Conservation (phyloP, 1,284 basidiomycete genomes). For the Erythrobasidium hasegawianum region DNA sequence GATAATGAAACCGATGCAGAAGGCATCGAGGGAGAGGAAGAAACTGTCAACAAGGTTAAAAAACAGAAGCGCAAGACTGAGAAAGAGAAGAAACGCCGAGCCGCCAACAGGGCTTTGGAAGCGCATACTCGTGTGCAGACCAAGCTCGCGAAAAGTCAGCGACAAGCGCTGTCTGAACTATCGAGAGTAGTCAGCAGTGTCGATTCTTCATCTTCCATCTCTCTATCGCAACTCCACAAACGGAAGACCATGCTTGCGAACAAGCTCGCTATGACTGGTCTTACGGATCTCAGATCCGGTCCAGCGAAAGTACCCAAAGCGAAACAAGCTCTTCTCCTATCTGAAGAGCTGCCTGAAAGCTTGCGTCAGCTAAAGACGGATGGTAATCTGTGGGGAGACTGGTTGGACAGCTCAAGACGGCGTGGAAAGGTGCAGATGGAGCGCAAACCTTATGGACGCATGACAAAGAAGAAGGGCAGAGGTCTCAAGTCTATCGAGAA, state of each 20-base stretch:
- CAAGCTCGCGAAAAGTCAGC: conserved; percentile 35
- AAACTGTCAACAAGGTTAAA: conserved; percentile 52
- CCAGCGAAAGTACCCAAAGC: conserved; percentile 66
- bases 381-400: conserved; percentile 45
- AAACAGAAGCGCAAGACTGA: conserved; percentile 62
- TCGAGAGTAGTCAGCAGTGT: conserved; percentile 57
- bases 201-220: conserved; percentile 51
- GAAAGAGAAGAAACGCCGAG: conserved; percentile 53
- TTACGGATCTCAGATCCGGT: conserved; percentile 65
- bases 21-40: conserved; percentile 43
- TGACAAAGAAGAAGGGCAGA: conserved; percentile 29
- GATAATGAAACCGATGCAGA: conserved; percentile 48
- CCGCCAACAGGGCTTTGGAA: conserved; percentile 60
- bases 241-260: conserved; percentile 42
- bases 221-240: conserved; percentile 54
- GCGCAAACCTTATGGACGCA: conserved; percentile 23
- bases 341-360: conserved; percentile 84
- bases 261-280: conserved; percentile 56
- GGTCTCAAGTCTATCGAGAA: conserved; percentile 23
- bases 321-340: conserved; percentile 77
- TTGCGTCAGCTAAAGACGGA: conserved; percentile 68
- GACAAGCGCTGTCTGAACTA: conserved; percentile 57
- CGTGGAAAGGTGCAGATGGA: conserved; percentile 43
- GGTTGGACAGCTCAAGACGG: conserved; percentile 42
- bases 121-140: conserved; percentile 60